Evolutionary conservation across 2,329 filamentous ascomycete genomes (phyloP).

Genomic region (Fusarium fujikuroi): DNA sequence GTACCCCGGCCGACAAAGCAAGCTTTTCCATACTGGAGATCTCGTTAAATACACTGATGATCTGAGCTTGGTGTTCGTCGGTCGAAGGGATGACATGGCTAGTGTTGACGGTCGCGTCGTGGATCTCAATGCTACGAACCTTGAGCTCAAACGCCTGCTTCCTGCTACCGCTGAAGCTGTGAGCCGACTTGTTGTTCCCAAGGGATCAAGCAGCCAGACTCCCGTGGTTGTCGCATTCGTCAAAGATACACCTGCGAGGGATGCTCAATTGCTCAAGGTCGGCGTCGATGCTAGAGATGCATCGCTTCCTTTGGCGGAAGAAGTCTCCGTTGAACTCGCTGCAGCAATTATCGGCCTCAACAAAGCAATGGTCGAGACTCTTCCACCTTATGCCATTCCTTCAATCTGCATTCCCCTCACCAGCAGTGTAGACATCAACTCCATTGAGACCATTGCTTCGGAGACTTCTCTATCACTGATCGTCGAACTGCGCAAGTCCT

Average conservation of each 20-base stretch:
- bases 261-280: conserved; percentile 19
- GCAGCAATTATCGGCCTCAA: conserved; percentile 37
- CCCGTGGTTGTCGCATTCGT: conserved; percentile 36
- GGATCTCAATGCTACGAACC: conserved; percentile 39
- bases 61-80: conserved; percentile 38
- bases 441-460: neutral
- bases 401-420: conserved; percentile 36
- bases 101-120: conserved; percentile 41
- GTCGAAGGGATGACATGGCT: conserved; percentile 36
- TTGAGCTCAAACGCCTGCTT: conserved; percentile 37
- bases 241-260: conserved; percentile 2
- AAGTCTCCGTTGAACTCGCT: conserved; percentile 35
- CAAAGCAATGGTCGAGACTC: conserved; percentile 41
- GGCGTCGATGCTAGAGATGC: neutral
- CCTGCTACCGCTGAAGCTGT: conserved; percentile 16
- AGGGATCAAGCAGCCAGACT: conserved; percentile 35
- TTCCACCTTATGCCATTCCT: conserved; percentile 43
- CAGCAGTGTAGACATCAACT: neutral
- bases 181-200: conserved; percentile 35
- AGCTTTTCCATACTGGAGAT: conserved; percentile 41
- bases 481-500: conserved; percentile 29
- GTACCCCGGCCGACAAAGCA: conserved; percentile 34
- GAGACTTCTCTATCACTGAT: conserved; percentile 28
- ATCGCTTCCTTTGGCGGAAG: conserved; percentile 18
- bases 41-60: conserved; percentile 43